A percentile compares a stretch with the other conserved stretches of the same genome.
Conservation (phyloP, 192 early-diverging fungal genomes). For the Podila verticillata region DNA sequence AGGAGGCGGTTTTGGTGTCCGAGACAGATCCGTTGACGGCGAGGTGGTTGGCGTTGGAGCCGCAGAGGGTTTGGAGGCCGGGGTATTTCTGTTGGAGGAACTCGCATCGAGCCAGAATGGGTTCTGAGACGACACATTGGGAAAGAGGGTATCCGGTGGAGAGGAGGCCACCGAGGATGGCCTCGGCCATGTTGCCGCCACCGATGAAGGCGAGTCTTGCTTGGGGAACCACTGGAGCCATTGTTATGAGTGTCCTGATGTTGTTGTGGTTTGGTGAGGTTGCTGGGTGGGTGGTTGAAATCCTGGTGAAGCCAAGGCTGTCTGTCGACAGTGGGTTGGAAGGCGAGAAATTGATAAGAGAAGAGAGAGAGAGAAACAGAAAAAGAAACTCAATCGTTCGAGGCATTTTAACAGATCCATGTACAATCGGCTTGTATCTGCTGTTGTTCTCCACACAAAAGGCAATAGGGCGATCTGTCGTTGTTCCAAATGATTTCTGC, state of each 20-base stretch:
- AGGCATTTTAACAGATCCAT: not conserved
- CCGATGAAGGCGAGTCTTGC: slow-evolving; percentile 77
- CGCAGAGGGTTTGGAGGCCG: slow-evolving; percentile 54
- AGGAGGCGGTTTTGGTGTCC: slow-evolving; percentile 58
- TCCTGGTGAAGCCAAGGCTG: not conserved
- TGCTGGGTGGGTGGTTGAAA: not conserved
- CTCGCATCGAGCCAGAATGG: slow-evolving; percentile 69
- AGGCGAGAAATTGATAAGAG: too few relatives aligned
- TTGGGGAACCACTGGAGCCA: slow-evolving; percentile 26
- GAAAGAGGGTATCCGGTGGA: slow-evolving; percentile 76
- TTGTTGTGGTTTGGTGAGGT: not conserved
- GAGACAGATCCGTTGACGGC: slow-evolving; percentile 36
- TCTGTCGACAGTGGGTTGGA: not conserved
- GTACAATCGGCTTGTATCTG: not conserved
- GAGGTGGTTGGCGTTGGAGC: slow-evolving; percentile 26
- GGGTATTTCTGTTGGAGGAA: slow-evolving; percentile 74
- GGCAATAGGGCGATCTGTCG: slow-evolving; percentile 5
- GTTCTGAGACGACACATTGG: slow-evolving; percentile 86
- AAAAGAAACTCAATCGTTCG: not conserved
- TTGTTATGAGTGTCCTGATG: slow-evolving; percentile 1
- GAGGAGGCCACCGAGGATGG: slow-evolving; percentile 92
- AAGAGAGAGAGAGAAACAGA: not conserved
- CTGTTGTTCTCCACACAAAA: not conserved
- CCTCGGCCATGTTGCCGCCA: slow-evolving; percentile 96
- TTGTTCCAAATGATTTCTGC: not conserved